A percentile compares a stretch with the other conserved stretches of the same genome.
Evolutionary conservation across 352 stramenopile species (phyloP).

Genomic region (Phytophthora niederhauseri): DNA sequence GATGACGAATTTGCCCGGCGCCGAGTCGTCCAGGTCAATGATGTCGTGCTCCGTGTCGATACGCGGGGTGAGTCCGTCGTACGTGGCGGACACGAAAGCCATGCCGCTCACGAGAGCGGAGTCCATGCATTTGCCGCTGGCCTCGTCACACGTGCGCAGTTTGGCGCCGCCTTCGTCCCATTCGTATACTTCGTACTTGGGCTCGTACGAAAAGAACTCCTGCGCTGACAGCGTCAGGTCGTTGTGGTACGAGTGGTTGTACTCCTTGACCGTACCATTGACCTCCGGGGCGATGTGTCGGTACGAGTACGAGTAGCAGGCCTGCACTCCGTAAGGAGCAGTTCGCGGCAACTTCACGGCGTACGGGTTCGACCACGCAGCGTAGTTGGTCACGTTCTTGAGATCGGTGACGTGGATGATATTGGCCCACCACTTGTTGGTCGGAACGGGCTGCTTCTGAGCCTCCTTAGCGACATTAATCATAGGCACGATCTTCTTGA

Average conservation of each 20-base stretch:
- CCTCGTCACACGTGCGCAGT: conserved; percentile 53
- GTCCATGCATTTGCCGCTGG: conserved; percentile 52
- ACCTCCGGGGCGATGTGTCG: conserved; percentile 45
- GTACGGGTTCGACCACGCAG: conserved; percentile 74
- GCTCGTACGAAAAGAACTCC: conserved; percentile 55
- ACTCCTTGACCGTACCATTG: conserved; percentile 63
- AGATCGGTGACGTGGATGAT: conserved; percentile 59
- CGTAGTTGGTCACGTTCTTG: conserved; percentile 50
- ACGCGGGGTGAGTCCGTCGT: conserved; percentile 57
- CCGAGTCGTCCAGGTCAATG: conserved; percentile 41
- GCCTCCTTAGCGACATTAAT: conserved; percentile 63
- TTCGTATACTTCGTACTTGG: conserved; percentile 66
- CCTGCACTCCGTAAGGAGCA: conserved; percentile 56
- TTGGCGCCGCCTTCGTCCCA: conserved; percentile 71
- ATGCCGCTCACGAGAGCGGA: conserved; percentile 69
- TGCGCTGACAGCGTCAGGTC: conserved; percentile 67
- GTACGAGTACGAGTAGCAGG: conserved; percentile 70
- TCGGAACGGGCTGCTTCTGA: conserved; percentile 64
- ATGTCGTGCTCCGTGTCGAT: conserved; percentile 61
- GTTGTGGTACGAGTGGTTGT: conserved; percentile 65
- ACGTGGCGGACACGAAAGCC: conserved; percentile 71
- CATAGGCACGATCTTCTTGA: conserved; percentile 55
- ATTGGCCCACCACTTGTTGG: conserved; percentile 87
- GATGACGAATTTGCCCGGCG: conserved; percentile 59
- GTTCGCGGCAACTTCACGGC: conserved; percentile 55